phyloP scores from a whole-genome alignment of 192 early-diverging fungal genomes.

The Backusella morwellensis region DNA sequence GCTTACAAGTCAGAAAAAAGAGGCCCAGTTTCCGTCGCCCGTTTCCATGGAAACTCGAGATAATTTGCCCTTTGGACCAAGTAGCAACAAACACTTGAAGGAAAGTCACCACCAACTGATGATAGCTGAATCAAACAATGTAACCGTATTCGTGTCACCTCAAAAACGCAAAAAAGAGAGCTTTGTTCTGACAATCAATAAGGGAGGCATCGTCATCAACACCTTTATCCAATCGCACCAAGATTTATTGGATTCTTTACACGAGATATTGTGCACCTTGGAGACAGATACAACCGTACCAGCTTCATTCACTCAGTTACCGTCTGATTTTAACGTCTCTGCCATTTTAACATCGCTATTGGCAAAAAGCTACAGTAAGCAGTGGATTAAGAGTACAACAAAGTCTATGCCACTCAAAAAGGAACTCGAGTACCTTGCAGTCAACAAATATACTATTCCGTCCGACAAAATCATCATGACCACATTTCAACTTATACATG shows the following conservation, averaged over 20 bases:
- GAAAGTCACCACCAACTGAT: background rate
- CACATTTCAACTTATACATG: background rate
- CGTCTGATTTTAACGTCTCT: background rate
- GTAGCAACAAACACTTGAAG: background rate
- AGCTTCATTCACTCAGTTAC: background rate
- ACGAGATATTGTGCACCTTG: background rate
- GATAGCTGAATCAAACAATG: background rate
- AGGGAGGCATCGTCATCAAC: background rate
- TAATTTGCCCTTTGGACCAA: background rate
- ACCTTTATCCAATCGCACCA: constrained; percentile 10
- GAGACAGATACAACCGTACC: background rate
- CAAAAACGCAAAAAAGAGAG: background rate
- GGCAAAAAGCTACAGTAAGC: background rate
- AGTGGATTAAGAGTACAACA: background rate
- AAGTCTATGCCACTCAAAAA: background rate
- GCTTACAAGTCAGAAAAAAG: background rate
- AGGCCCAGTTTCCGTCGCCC: background rate
- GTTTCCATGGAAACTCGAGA: background rate
- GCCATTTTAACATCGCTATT: background rate
- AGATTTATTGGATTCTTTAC: background rate
- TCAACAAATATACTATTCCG: background rate
- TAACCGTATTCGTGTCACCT: background rate
- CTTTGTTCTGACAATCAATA: background rate
- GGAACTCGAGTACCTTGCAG: background rate
- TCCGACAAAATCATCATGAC: background rate